Conservation (phyloP, 345 rosid genomes). For the Eucalyptus sp. region DNA sequence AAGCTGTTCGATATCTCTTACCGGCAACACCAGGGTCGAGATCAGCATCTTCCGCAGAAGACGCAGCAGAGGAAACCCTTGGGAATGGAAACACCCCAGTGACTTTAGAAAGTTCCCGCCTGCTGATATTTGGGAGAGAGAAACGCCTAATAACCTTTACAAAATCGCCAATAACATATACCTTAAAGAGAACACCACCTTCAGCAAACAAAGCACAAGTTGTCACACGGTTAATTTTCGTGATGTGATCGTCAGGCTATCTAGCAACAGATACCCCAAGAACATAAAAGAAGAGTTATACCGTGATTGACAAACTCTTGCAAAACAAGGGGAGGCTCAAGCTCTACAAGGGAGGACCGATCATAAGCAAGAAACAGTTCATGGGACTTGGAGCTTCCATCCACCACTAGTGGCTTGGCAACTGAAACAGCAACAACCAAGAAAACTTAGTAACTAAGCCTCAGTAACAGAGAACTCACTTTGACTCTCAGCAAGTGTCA, state of each 20-base stretch:
- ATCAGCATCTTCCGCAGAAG: slow-evolving; percentile 78
- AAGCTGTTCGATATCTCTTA: slow-evolving; percentile 2
- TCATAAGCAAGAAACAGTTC: slow-evolving; percentile 75
- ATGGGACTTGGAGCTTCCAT: slow-evolving; percentile 89
- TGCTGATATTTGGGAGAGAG: slow-evolving; percentile 67
- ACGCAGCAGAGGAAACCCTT: slow-evolving; percentile 81
- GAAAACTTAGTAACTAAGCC: neutral
- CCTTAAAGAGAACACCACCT: slow-evolving; percentile 89
- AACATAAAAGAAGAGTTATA: slow-evolving; percentile 4
- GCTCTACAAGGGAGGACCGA: slow-evolving; percentile 51
- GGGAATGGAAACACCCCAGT: slow-evolving; percentile 60
- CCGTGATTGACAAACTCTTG: slow-evolving; percentile 98
- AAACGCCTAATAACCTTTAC: slow-evolving; percentile 73
- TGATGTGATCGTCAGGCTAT: neutral
- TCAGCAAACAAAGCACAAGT: neutral
- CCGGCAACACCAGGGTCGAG: slow-evolving; percentile 73
- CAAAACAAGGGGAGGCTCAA: slow-evolving; percentile 76
- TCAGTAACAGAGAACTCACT: neutral
- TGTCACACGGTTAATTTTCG: neutral
- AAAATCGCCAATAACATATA: slow-evolving; percentile 70
- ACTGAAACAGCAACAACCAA: slow-evolving; percentile 23
- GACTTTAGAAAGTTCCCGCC: slow-evolving; percentile 37
- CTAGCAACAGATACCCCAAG: neutral
- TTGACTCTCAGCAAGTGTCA: neutral
- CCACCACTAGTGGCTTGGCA: slow-evolving; percentile 83